Evolutionary conservation across 2,329 filamentous ascomycete species (phyloP), one percentile per base, ranked within the genome.

Genomic region (Diaporthe sp.): DNA sequence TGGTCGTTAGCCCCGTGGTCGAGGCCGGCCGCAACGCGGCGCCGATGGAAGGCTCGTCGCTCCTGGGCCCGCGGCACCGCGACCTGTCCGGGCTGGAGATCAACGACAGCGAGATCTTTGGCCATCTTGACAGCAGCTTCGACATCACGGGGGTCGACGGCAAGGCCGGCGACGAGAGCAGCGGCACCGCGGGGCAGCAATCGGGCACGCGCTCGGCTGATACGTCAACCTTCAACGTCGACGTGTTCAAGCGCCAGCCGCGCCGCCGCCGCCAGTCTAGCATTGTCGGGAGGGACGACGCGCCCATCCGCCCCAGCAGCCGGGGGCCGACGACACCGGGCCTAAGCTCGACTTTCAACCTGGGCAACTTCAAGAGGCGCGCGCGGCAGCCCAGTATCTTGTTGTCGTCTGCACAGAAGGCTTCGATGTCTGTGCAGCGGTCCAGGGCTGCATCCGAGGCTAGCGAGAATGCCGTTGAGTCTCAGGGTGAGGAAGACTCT

Each of bases 331-430:
- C 84, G 70, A 89, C 87, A 1, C 86, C 88, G 0, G 85, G 85
- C 57, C 83, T 90, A 60, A 87, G 87, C 78, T 86, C 87, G 1
- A 86, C 86, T 0, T 86, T 90, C 79, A 92, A 89, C 75, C 87
- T 92, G 70, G 90, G 90, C 20, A 83, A 86, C 7, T 93, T 93
- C 81, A 88, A 86, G 80, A 85, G 90, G 53, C 87, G 91, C 60
- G 85, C 86, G 25, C 85, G 91, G 61, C 90, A 93, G 80, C 90
- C 90, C 2, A 93, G 91, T 81, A 92, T 93, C 73, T 81, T 93
- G 57, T 88, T 90, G 7, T 88, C 74, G 7, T 76, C 88, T 1
- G 85, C 85, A 3, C 87, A 88, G 76, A 90, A 86, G 77, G 80
- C 82, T 3, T 81, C 78, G 20, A 68, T 76, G 13, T 76, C 75